Base-by-base conservation (phyloP, 2,329 filamentous ascomycete genomes). In the Parastagonospora avenae region DNA sequence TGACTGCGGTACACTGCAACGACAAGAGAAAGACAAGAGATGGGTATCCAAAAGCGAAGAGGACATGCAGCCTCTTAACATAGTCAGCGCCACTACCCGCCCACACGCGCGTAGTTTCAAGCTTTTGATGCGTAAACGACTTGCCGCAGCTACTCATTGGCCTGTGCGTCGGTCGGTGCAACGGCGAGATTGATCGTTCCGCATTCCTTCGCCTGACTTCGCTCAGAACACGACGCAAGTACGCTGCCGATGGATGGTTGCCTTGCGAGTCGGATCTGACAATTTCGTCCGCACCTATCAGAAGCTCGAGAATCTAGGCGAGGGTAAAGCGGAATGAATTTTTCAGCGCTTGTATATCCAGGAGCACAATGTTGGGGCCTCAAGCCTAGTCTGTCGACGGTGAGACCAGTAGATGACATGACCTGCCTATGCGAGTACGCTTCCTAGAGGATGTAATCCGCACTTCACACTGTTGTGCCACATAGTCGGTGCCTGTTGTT, bases 41-140 rank as follows among this genome's bases (percentile, higher is more conserved):
- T 36, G 33, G 14, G 12, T 12, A 7, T 10, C 10, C 28, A 4
- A 29, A 19, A 24, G 14, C 14, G n/a, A 19, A 44, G 16, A 35
- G 36, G 36, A 11, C 8, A 29, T 11, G 9, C 14, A 10, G 24
- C 14, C 2, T 35, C 31, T 49, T 36, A 50, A 44, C 32, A 40
- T 39, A 37, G 15, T 4, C 11, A 35, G 16, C 19, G 15, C 14
- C 36, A 29, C 19, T 2, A n/a, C 10, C 19, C 4, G 10, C 10
- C 50, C 48, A 54, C 37, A 56, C 55, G 48, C 47, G 45, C 15
- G 42, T 28, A 29, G 55, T 60, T 60, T 60, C 57, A 51, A 52
- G 33, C 15, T 15, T 19, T 19, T 24, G 43, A 38, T 46, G 43
- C 43, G 43, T 38, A 38, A 24, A 30, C 14, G 43, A 31, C 32